Evolutionary conservation across 495 filamentous ascomycete species (phyloP).

Genomic region (Penicillium antarcticum): DNA sequence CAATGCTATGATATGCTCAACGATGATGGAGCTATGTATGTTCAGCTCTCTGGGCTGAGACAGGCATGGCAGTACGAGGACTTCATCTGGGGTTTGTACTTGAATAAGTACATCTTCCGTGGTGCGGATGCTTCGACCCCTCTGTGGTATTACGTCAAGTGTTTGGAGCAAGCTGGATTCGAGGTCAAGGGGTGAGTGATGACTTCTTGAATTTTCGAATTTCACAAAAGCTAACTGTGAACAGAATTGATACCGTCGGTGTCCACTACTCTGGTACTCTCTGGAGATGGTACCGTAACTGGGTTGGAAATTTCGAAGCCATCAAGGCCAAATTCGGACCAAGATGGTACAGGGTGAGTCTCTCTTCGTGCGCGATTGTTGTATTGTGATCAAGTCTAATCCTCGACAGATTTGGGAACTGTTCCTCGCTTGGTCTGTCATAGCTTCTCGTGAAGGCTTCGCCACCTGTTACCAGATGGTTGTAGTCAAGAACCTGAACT

Average conservation of each 20-base stretch:
- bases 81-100: constrained; percentile 81
- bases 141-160: constrained; percentile 66
- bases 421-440: constrained; percentile 31
- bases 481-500: constrained; percentile 31
- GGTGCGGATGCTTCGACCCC: constrained; percentile 84
- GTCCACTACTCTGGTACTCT: constrained; percentile 55
- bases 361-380: background rate
- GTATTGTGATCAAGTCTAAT: background rate
- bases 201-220: background rate
- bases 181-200: constrained; percentile 41
- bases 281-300: constrained; percentile 57
- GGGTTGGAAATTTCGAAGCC: constrained; percentile 49
- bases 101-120: constrained; percentile 93
- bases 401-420: constrained; percentile 28
- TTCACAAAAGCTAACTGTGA: background rate
- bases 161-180: constrained; percentile 72
- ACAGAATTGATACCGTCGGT: constrained; percentile 48
- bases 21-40: constrained; percentile 79
- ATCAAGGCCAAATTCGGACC: constrained; percentile 50
- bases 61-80: constrained; percentile 89
- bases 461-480: constrained; percentile 32
- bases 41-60: constrained; percentile 79
- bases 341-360: constrained; percentile 51
- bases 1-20: constrained; percentile 84
- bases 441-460: constrained; percentile 26